Evolutionary conservation across 2,329 filamentous ascomycete genomes (phyloP).

Genomic region (Onygenales sp.): DNA sequence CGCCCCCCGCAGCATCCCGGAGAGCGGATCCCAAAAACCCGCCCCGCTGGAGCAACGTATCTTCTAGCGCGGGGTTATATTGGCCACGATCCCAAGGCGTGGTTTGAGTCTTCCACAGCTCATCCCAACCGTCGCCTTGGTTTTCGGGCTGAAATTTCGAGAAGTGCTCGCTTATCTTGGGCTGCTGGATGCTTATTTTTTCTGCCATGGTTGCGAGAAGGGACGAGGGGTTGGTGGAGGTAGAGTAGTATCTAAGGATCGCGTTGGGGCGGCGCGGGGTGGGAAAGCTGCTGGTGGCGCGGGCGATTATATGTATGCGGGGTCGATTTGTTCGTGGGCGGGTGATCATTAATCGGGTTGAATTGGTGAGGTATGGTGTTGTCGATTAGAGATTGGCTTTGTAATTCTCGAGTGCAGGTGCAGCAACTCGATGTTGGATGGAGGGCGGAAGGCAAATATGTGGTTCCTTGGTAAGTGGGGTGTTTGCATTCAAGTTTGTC

Average conservation of each 20-base stretch:
- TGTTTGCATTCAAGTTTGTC: too few species aligned
- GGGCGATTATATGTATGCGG: too few species aligned
- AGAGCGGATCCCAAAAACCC: slow-evolving; percentile 29
- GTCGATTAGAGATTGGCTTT: too few species aligned
- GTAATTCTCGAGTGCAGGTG: too few species aligned
- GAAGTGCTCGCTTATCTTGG: slow-evolving; percentile 29
- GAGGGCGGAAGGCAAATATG: too few species aligned
- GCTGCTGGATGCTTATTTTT: background rate
- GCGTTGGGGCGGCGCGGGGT: background rate
- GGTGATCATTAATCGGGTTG: too few species aligned
- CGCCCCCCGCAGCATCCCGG: slow-evolving; percentile 16
- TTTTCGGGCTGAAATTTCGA: slow-evolving; percentile 27
- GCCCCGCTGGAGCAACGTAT: slow-evolving; percentile 36
- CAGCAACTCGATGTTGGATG: too few species aligned
- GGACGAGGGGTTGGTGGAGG: background rate
- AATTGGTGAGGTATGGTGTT: too few species aligned
- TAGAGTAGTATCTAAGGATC: background rate
- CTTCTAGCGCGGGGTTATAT: slow-evolving; percentile 51
- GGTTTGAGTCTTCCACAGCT: slow-evolving; percentile 46
- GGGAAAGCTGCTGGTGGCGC: background rate
- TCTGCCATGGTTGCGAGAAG: slow-evolving; percentile 1
- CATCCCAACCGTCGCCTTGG: slow-evolving; percentile 43
- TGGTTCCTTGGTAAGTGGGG: too few species aligned
- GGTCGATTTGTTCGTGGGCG: too few species aligned
- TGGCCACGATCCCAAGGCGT: slow-evolving; percentile 52